phyloP scores from a whole-genome alignment of 1,284 basidiomycete species.

The Agroathelia rolfsii region DNA sequence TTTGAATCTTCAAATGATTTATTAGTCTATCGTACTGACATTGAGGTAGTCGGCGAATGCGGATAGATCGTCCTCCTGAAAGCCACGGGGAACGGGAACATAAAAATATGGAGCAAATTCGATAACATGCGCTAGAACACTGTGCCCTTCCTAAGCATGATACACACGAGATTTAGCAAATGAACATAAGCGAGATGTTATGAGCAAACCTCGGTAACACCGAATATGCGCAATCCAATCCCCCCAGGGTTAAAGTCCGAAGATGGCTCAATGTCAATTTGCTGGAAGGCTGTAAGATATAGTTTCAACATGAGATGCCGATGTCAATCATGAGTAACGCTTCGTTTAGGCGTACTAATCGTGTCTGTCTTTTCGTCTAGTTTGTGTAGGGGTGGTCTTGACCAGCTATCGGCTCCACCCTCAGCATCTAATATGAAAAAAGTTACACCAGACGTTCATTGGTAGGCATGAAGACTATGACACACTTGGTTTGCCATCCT shows the following conservation, averaged over 20 bases:
- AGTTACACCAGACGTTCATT: constrained; percentile 2
- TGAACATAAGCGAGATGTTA: background rate
- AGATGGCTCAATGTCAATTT: constrained; percentile 83
- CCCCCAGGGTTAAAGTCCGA: constrained; percentile 36
- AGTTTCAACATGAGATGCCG: constrained; percentile 1
- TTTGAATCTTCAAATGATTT: constrained; percentile 7
- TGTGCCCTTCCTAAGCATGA: constrained; percentile 61
- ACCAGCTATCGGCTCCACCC: constrained; percentile 73
- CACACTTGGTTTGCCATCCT: constrained; percentile 33
- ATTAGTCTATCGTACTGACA: constrained; percentile 40
- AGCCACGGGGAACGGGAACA: constrained; percentile 76
- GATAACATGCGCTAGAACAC: constrained; percentile 73
- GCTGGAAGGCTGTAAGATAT: constrained; percentile 69
- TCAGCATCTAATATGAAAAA: constrained; percentile 44
- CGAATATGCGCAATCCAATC: constrained; percentile 69
- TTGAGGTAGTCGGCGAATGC: constrained; percentile 69
- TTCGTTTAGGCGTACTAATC: constrained; percentile 39
- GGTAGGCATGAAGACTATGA: constrained; percentile 6
- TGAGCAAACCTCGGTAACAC: constrained; percentile 66
- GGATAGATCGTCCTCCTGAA: constrained; percentile 55
- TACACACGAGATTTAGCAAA: constrained; percentile 8
- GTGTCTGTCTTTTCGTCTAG: constrained; percentile 54
- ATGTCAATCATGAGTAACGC: constrained; percentile 20
- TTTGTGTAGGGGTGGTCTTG: constrained; percentile 50
- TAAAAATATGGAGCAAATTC: constrained; percentile 91